These are phyloP conservation scores for Coniochaeta ligniaria DNA, from an alignment of 2,329 filamentous ascomycete species.

Conservation along the genomic window DNA sequence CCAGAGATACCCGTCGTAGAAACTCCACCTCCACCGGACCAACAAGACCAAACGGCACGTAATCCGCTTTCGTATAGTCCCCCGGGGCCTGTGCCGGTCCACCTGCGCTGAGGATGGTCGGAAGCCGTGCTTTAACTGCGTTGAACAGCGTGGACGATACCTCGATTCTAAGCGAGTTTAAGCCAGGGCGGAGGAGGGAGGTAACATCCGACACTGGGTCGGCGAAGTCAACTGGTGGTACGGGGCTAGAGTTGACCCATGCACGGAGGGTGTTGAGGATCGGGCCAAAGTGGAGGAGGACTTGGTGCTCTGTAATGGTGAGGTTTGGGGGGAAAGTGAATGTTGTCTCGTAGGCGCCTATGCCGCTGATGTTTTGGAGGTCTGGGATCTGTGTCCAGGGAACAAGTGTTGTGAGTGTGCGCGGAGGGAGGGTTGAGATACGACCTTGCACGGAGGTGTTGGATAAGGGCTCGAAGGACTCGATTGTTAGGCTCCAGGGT, in stretches of 20 bases:
- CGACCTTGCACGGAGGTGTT: not conserved
- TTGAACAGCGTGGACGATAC: constrained; percentile 10
- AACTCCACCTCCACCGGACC: constrained; percentile 6
- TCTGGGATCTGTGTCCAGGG: constrained; percentile 7
- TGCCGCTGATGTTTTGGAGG: constrained; percentile 5
- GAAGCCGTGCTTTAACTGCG: constrained; percentile 8
- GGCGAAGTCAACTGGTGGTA: constrained; percentile 6
- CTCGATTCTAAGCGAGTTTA: constrained; percentile 5
- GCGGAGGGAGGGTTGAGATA: not conserved
- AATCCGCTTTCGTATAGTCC: constrained; percentile 5
- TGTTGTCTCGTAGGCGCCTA: constrained; percentile 6
- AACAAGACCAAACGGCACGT: constrained; percentile 6
- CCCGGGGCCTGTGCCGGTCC: not conserved
- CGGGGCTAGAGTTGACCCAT: constrained; percentile 3
- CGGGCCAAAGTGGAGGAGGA: not conserved
- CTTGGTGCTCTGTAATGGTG: not conserved
- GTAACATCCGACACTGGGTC: constrained; percentile 7
- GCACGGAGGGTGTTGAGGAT: constrained; percentile 7
- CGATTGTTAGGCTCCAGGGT: constrained; percentile 5
- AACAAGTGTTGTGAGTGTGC: constrained; percentile 1
- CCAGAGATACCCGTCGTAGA: constrained; percentile 2
- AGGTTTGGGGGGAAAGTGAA: constrained; percentile 4
- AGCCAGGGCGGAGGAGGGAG: not conserved
- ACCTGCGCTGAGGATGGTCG: constrained; percentile 4
- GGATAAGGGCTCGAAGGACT: constrained; percentile 4